Conservation (phyloP, 2,329 filamentous ascomycete genomes). For the Pseudopyricularia javanii region DNA sequence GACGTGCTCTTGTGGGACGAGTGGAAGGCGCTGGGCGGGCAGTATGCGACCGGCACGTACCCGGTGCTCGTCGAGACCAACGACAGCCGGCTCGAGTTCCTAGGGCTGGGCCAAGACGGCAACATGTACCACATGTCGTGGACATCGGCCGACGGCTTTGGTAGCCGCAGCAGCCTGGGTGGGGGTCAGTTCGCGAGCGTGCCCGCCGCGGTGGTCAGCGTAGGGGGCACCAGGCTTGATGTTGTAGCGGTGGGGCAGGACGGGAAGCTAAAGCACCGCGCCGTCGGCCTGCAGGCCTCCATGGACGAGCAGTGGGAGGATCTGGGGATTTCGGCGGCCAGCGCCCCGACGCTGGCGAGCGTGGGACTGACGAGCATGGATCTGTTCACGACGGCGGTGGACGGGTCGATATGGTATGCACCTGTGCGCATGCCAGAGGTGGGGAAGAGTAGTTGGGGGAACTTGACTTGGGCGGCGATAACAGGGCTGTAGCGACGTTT, state of each 20-base stretch:
- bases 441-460: neutral
- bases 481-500: neutral
- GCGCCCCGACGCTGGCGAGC: neutral
- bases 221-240: neutral
- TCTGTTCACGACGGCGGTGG: neutral
- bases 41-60: neutral
- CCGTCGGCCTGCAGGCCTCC: neutral
- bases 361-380: neutral
- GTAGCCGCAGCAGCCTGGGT: neutral
- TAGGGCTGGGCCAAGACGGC: conserved; percentile 1
- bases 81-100: neutral
- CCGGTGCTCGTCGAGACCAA: conserved; percentile 1
- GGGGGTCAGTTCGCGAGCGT: neutral
- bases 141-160: neutral
- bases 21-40: neutral
- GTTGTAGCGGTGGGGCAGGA: conserved; percentile 1
- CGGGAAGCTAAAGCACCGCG: neutral
- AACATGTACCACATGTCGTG: neutral
- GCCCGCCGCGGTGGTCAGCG: neutral
- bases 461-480: neutral
- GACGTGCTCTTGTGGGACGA: neutral
- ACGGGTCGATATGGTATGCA: neutral
- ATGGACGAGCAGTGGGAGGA: neutral
- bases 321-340: neutral
- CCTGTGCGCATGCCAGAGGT: neutral